Conservation (phyloP, 1,284 basidiomycete genomes). For the Porogramme epimiltina region DNA sequence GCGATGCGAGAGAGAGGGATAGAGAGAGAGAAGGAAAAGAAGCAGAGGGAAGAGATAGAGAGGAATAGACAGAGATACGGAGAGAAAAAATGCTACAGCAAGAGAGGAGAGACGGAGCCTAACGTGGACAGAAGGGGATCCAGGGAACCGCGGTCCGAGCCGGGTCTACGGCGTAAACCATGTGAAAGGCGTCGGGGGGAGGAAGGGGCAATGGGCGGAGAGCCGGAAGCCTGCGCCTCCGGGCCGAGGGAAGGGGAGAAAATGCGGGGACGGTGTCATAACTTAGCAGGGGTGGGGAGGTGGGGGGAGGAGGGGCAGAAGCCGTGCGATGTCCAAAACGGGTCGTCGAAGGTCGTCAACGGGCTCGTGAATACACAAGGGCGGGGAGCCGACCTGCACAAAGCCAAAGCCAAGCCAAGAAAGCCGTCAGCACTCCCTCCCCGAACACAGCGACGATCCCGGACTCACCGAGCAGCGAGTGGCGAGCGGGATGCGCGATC, state of each 20-base stretch:
- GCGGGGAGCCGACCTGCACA: not conserved
- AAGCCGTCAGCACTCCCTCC: not conserved
- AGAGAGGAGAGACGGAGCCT: not conserved
- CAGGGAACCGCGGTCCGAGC: conserved; percentile 5
- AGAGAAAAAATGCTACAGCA: not conserved
- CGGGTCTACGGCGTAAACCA: conserved; percentile 6
- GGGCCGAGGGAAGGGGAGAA: not conserved
- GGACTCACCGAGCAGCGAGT: not conserved
- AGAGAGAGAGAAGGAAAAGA: not conserved
- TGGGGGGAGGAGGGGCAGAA: not conserved
- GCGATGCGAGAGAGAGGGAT: not conserved
- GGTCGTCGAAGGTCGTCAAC: not conserved
- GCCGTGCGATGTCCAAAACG: no score
- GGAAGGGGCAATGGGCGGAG: no score
- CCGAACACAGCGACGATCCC: not conserved
- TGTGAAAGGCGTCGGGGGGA: not conserved
- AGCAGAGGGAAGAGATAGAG: not conserved
- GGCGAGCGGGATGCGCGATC: conserved; percentile 15
- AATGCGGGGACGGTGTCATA: conserved; percentile 1
- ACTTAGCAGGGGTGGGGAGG: not conserved
- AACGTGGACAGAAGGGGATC: conserved; percentile 1
- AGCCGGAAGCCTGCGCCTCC: no score
- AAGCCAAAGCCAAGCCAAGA: not conserved
- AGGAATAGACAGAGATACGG: not conserved
- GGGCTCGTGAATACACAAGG: not conserved